phyloP scores from a whole-genome alignment of 73 alveolate genomes.

The Uronychia setigera region DNA sequence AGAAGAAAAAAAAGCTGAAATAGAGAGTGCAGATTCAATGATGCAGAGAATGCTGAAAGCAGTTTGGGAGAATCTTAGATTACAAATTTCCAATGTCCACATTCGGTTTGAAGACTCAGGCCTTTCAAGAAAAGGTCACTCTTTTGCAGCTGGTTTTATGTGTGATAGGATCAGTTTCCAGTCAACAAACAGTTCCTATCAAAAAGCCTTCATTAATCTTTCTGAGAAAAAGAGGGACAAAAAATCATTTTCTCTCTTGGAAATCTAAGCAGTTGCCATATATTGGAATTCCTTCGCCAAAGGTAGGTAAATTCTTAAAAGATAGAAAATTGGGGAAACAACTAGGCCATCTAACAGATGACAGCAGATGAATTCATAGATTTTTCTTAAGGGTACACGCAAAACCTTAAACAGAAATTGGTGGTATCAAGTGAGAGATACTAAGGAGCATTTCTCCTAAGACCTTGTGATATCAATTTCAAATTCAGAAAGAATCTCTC shows the following conservation, averaged over 20 bases:
- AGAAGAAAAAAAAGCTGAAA: background rate
- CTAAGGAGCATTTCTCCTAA: conserved; percentile 2
- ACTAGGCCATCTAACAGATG: conserved; percentile 17
- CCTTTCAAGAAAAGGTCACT: conserved; percentile 12
- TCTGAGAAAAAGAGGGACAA: conserved; percentile 31
- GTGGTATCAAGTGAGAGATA: background rate
- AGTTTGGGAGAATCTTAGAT: conserved; percentile 25
- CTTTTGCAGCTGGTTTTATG: conserved; percentile 21
- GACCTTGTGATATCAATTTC: conserved; percentile 32
- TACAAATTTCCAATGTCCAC: conserved; percentile 26
- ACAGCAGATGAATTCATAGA: conserved; percentile 25
- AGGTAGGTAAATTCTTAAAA: background rate
- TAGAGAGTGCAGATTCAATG: conserved; percentile 17
- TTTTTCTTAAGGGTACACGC: conserved; percentile 23
- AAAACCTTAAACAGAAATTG: conserved; percentile 22
- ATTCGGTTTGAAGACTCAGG: conserved; percentile 43
- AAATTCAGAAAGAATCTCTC: conserved; percentile 35
- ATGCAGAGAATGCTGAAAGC: conserved; percentile 18
- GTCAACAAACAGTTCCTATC: conserved; percentile 27
- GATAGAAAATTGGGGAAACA: conserved; percentile 34
- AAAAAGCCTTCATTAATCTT: conserved; percentile 34
- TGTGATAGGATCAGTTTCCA: conserved; percentile 14
- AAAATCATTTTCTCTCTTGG: conserved; percentile 31
- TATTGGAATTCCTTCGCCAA: conserved; percentile 43
- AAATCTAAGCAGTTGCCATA: conserved; percentile 15